Evolutionary conservation across 352 stramenopile species (phyloP), one percentile per base, ranked within the genome.

Genomic region (Pythium rishiriense): DNA sequence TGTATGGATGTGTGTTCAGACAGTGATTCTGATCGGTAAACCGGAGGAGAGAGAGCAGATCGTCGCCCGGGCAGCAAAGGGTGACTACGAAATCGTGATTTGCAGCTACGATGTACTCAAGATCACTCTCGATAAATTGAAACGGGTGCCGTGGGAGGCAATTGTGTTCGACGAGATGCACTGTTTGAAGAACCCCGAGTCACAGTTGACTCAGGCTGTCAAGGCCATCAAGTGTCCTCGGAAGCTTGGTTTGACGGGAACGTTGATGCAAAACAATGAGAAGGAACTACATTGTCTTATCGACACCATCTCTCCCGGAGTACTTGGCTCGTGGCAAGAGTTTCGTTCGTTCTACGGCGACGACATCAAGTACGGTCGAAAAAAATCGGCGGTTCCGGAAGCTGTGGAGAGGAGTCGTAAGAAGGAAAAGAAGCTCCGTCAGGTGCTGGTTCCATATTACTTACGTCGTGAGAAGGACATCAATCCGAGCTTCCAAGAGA

Each of bases 141-240:
- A 84, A 55, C 70, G 69, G n/a, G 76, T 90, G 15, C 59, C 72
- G 15, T 99, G 98, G 95, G 84, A 94, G 66, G 80, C 90, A 6
- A 79, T 98, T 54, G 90, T 99, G 57, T 90, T 99, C 14, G 98
- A 99, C 71, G 98, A 99, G 75, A 98, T 98, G 55, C 98, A 99
- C 78, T 96, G 97, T 37, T 80, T 99, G 26, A 98, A 98, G 61
- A 99, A 99, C 73, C 81, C 93, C 21, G 96, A 98, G 50, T 94
- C 96, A 15, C 97, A 98, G 62, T 76, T 99, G 6, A 89, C 83
- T 1, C 65, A 82, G 45, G 78, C 92, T 51, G 85, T 97, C 0
- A 89, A 89, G 31, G 60, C 73, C 5, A 76, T 91, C 42, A 75
- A 62, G 57, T 93, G 85, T 49, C 54, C 72, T 0, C 82, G 76